Evolutionary conservation across 2,329 filamentous ascomycete genomes (phyloP).

Genomic region (Thielaviopsis ethacetica): DNA sequence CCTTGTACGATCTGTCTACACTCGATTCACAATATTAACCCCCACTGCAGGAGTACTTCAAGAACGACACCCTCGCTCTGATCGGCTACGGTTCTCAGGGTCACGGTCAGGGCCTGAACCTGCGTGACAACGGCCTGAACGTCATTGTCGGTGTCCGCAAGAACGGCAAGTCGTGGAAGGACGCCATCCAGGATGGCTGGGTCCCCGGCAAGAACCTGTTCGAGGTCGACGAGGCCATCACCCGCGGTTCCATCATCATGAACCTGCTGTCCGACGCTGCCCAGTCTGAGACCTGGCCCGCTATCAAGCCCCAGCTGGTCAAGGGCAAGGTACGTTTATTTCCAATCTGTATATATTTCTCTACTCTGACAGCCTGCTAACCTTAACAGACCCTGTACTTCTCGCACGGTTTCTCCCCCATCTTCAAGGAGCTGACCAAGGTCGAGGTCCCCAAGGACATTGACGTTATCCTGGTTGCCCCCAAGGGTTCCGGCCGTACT

Average conservation of each 20-base stretch:
- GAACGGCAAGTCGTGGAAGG: slow-evolving; percentile 96
- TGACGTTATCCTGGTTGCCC: slow-evolving; percentile 97
- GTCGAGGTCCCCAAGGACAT: slow-evolving; percentile 91
- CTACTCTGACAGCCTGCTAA: background rate
- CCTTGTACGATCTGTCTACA: background rate
- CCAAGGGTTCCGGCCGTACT: slow-evolving; percentile 97
- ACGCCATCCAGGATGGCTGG: slow-evolving; percentile 94
- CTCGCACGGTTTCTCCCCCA: slow-evolving; percentile 98
- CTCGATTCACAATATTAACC: background rate
- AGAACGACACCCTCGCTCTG: slow-evolving; percentile 96
- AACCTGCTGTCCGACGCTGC: slow-evolving; percentile 96
- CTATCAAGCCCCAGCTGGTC: slow-evolving; percentile 93
- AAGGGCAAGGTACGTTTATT: slow-evolving; percentile 73
- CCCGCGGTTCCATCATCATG: slow-evolving; percentile 90
- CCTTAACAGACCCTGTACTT: slow-evolving; percentile 81
- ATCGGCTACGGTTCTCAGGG: slow-evolving; percentile 98
- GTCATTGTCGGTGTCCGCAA: slow-evolving; percentile 98
- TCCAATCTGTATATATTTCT: background rate
- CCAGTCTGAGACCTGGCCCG: slow-evolving; percentile 96
- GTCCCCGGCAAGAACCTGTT: slow-evolving; percentile 97
- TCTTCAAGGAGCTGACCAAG: slow-evolving; percentile 99
- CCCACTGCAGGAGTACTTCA: slow-evolving; percentile 76
- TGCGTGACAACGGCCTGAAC: slow-evolving; percentile 98
- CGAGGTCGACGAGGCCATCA: slow-evolving; percentile 92
- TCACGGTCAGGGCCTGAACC: slow-evolving; percentile 97